Base-by-base conservation (phyloP, 768 basidiomycete genomes). In the Leccinum incarnatum region DNA sequence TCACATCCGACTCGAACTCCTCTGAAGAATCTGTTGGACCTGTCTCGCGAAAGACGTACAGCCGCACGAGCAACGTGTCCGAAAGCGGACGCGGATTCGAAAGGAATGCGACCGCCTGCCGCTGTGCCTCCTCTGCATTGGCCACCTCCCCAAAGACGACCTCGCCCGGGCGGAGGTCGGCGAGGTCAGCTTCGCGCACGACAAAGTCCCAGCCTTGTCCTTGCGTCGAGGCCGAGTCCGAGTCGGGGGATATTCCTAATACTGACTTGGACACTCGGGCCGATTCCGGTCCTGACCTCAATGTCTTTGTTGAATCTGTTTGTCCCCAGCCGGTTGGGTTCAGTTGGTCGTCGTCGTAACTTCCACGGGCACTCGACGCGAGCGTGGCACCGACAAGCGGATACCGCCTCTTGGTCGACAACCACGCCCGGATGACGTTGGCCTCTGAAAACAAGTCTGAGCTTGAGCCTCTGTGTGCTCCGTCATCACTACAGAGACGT, bases 331-430 rank as follows among this genome's bases (percentile, higher is more conserved):
- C 17, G 3, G 37, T 37, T 15, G 0, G 14, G 14, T 36, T 36
- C 17, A 9, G 45, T 73, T 32, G 36, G 36, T 25, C 50, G 3
- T 30, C 11, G 0, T 3, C 3, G 11, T 21, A 8, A 9, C 10
- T 27, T 8, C 7, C 30, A 6, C 30, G 19, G 12, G 46, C 0
- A 14, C 23, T 25, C 23, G 23, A 2, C 46, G 2, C 23, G 23
- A 83, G 62, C 5, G 57, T 69, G 6, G 79, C 76, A 4, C 75
- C 81, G 12, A 81, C 77, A 4, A 86, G 72, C 2, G 84, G 84
- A 59, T 74, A 83, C 34, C 72, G 76, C 27, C 68, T 70, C 67
- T 86, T 86, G 21, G 82, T 67, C 11, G 74, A 65, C 21, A 70
- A 29, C 83, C 83, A 87, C 2, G 80, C 74, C 29, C 70, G 67